Evolutionary conservation across 768 basidiomycete genomes (phyloP).

Genomic region (Guyanaporus albipodus): DNA sequence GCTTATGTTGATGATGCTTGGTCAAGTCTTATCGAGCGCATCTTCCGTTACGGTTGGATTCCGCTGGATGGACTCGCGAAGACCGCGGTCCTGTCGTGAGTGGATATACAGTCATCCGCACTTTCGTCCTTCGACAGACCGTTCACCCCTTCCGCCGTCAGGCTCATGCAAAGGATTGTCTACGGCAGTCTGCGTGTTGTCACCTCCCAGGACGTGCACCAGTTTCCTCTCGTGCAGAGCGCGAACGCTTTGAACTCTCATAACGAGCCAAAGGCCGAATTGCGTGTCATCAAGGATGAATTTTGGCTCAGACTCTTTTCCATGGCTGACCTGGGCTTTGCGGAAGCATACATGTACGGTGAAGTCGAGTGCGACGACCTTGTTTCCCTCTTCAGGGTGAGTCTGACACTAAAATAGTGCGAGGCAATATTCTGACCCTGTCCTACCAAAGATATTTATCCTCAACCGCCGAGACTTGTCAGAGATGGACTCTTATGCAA

Average conservation of each 20-base stretch:
- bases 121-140: not conserved
- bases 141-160: not conserved
- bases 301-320: not conserved
- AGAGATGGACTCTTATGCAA: not conserved
- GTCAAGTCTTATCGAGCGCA: conserved; percentile 39
- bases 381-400: not conserved
- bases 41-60: not conserved
- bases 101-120: not conserved
- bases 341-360: not conserved
- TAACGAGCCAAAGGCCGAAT: not conserved
- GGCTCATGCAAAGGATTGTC: not conserved
- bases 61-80: not conserved
- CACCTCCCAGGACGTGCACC: not conserved
- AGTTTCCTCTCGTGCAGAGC: not conserved
- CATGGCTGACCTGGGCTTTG: not conserved
- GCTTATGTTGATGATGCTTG: conserved; percentile 18
- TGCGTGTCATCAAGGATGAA: not conserved
- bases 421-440: not conserved
- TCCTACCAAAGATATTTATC: not conserved
- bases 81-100: not conserved
- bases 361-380: not conserved
- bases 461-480: not conserved
- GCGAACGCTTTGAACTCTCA: not conserved
- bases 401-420: not conserved
- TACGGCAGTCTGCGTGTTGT: not conserved